Evolutionary conservation across 1,139 yeast genomes (phyloP).

Genomic region (Saccharomyces hybrid): DNA sequence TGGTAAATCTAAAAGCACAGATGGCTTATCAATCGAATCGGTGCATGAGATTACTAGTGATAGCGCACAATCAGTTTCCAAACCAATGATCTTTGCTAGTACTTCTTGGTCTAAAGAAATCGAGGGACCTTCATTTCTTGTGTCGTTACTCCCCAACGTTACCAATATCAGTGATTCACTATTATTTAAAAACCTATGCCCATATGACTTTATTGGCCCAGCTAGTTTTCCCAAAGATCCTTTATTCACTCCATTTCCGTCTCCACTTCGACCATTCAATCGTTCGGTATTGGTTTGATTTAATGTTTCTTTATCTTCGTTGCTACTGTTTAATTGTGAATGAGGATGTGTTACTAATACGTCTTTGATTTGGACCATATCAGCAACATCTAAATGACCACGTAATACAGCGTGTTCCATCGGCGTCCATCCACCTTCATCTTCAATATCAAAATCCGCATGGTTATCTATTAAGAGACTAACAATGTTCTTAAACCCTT

Average conservation of each 20-base stretch:
- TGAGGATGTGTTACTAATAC: slow-evolving; percentile 22
- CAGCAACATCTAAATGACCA: slow-evolving; percentile 73
- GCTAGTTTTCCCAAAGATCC: slow-evolving; percentile 14
- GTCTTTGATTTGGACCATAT: slow-evolving; percentile 44
- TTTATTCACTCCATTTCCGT: slow-evolving; percentile 6
- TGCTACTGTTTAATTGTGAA: not conserved
- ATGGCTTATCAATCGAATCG: slow-evolving; percentile 49
- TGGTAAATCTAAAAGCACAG: slow-evolving; percentile 72
- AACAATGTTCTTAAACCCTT: slow-evolving; percentile 61
- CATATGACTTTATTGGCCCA: slow-evolving; percentile 68
- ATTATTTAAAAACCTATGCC: slow-evolving; percentile 63
- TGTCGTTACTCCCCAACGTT: slow-evolving; percentile 82
- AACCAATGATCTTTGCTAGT: not conserved
- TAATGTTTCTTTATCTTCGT: not conserved
- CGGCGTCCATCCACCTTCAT: slow-evolving; percentile 93
- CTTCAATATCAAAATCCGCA: slow-evolving; percentile 51
- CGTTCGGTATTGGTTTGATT: not conserved
- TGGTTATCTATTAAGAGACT: slow-evolving; percentile 46
- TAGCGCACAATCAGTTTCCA: slow-evolving; percentile 77
- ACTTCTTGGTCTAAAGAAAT: slow-evolving; percentile 47
- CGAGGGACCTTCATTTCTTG: slow-evolving; percentile 53
- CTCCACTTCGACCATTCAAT: not conserved
- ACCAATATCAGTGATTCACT: slow-evolving; percentile 65
- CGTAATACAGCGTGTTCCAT: slow-evolving; percentile 92
- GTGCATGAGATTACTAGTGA: slow-evolving; percentile 64